Base-by-base conservation (phyloP, 352 stramenopile genomes). In the Phytopythium oedochilum region DNA sequence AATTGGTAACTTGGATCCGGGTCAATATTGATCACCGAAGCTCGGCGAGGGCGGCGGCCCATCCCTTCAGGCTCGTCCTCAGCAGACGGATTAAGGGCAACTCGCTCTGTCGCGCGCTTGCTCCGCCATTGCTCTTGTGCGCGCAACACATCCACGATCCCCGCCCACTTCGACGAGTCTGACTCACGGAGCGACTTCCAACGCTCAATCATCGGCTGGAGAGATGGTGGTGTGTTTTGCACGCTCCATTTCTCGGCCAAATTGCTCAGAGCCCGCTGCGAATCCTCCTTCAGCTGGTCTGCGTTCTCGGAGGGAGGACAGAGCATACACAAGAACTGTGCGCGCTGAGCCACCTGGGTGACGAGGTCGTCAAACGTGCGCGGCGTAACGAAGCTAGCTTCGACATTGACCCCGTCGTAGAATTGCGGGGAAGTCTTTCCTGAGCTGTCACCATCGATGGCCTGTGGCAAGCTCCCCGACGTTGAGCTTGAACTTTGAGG, bases 171-270 rank as follows among this genome's bases (percentile, higher is more conserved):
- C 0, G 78, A 90, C 26, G 76, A 89, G 48, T 96, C 86, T 10
- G 66, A 73, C 51, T 94, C 73, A 10, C 75, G 59, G 28, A 96
- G 42, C 10, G 72, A 89, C 64, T 85, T 86, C 86, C 86, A 96
- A 11, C 86, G 68, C 50, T 96, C 86, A 29, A 94, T 72, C 83
- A 96, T 94, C 10, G 86, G 86, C 38, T 96, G 78, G 29, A 96
- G 57, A 1, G 78, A 91, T 15, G 85, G 85, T 28, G 82, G 83
- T 1, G 85, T 92, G 43, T 88, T 90, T 45, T 93, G 77, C 2
- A 83, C 55, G 53, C 81, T 92, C 85, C 85, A 95, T 34, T 95
- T 95, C 44, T 95, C 83, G 11, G 85, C 85, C 31, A 95, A 59
- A 46, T 95, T 90, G 38, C 81, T 88, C 1, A 95, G 59, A 2